Conservation (phyloP, 139 green algal species). For the Mesotaenium endlicherianum region DNA sequence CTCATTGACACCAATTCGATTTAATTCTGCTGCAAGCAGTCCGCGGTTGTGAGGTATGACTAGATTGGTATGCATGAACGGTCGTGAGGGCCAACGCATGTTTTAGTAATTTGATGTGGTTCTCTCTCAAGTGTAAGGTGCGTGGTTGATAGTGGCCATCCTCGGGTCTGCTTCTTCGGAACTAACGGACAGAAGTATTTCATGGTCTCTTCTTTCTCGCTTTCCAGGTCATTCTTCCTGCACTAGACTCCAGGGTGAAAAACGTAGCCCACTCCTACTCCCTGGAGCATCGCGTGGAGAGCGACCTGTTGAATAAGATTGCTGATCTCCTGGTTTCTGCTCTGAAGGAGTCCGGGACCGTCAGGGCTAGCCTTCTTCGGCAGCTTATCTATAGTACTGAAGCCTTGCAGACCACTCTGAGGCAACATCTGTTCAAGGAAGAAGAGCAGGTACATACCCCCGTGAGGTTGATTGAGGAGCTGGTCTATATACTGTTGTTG, state of each 20-base stretch:
- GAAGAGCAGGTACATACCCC: slow-evolving; percentile 91
- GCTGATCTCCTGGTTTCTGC: slow-evolving; percentile 44
- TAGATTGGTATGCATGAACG: neutral
- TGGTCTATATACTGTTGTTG: too few relatives aligned
- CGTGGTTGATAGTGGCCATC: too few relatives aligned
- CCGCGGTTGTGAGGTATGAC: neutral
- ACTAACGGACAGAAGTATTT: neutral
- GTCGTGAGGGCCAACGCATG: neutral
- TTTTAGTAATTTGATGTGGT: neutral
- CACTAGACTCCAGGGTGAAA: slow-evolving; percentile 56
- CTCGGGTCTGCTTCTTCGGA: too few relatives aligned
- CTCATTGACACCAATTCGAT: neutral
- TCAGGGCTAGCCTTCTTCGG: slow-evolving; percentile 47
- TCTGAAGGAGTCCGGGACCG: neutral
- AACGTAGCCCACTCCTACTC: slow-evolving; percentile 42
- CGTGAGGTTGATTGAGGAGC: too few relatives aligned
- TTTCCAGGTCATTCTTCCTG: slow-evolving; percentile 51
- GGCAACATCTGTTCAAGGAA: slow-evolving; percentile 92
- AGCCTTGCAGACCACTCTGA: slow-evolving; percentile 78
- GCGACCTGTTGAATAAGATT: slow-evolving; percentile 85
- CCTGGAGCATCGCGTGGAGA: slow-evolving; percentile 58
- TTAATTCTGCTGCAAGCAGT: neutral
- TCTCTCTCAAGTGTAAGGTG: neutral
- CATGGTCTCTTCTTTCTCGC: neutral
- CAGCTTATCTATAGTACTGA: slow-evolving; percentile 49